phyloP scores from a whole-genome alignment of 2,329 filamentous ascomycete species.

The Macrophomina tecta region DNA sequence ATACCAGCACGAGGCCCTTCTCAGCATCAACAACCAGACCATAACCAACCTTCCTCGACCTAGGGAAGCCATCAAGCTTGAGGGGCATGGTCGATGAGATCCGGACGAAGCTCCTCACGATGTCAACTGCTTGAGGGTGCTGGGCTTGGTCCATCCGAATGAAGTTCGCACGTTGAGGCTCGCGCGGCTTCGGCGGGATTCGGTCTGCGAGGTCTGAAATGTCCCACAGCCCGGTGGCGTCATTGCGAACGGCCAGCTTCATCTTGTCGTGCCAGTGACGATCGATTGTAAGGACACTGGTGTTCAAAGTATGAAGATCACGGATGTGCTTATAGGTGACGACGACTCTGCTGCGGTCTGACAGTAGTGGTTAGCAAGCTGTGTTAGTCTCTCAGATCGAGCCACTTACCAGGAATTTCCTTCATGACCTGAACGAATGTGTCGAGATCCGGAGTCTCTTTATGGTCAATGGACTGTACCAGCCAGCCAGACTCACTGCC shows the following conservation, averaged over 20 bases:
- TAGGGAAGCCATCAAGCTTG: conserved; percentile 97
- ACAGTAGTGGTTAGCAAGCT: neutral
- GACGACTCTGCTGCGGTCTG: conserved; percentile 78
- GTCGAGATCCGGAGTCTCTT: conserved; percentile 84
- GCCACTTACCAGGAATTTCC: conserved; percentile 65
- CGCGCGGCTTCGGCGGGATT: conserved; percentile 73
- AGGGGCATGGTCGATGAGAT: conserved; percentile 92
- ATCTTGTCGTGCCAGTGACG: conserved; percentile 97
- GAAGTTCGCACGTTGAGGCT: conserved; percentile 82
- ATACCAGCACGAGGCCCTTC: conserved; percentile 93
- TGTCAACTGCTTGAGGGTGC: conserved; percentile 87
- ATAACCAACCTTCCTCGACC: conserved; percentile 92
- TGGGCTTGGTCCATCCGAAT: conserved; percentile 89
- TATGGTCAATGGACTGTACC: conserved; percentile 89
- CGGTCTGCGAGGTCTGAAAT: conserved; percentile 85
- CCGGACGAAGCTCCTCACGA: conserved; percentile 93
- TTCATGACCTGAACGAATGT: conserved; percentile 92
- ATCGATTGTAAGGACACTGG: conserved; percentile 89
- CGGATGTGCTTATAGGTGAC: conserved; percentile 95
- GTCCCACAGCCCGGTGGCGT: conserved; percentile 90
- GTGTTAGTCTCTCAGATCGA: no score
- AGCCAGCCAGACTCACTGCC: conserved; percentile 92
- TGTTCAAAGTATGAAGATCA: conserved; percentile 93
- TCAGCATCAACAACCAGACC: conserved; percentile 97
- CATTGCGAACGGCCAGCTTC: conserved; percentile 89